phyloP scores from a whole-genome alignment of 1,284 basidiomycete genomes.

The Pascua sp. region DNA sequence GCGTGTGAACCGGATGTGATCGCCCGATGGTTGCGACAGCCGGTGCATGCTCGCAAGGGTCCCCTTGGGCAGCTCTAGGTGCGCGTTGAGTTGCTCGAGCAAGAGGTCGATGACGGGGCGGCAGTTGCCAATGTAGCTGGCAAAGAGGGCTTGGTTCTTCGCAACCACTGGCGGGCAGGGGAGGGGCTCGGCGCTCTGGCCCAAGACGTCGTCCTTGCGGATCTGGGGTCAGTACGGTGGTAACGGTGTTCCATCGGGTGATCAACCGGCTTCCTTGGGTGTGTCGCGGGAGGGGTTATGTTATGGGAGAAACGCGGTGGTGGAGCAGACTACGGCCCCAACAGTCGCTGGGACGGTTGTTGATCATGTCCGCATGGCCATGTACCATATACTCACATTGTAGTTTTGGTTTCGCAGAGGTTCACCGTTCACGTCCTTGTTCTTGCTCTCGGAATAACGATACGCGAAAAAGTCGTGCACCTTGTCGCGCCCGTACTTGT shows the following conservation, averaged over 20 bases:
- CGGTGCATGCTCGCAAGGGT: constrained; percentile 55
- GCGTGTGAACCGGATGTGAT: constrained; percentile 61
- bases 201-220: constrained; percentile 29
- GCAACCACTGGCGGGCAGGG: constrained; percentile 19
- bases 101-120: constrained; percentile 56
- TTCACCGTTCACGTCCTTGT: constrained; percentile 11
- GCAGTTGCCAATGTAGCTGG: constrained; percentile 21
- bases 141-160: constrained; percentile 15
- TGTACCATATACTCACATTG: constrained; percentile 17
- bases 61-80: constrained; percentile 58
- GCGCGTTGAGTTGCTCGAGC: constrained; percentile 58
- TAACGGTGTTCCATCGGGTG: too few species aligned
- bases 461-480: constrained; percentile 27
- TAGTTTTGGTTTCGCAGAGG: constrained; percentile 21
- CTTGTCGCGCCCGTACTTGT: constrained; percentile 20
- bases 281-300: too few species aligned
- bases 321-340: neutral
- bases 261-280: too few species aligned
- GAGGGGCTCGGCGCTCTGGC: constrained; percentile 12
- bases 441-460: constrained; percentile 15
- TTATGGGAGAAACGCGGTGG: too few species aligned
- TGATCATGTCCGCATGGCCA: neutral
- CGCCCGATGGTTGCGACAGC: constrained; percentile 55
- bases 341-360: neutral
- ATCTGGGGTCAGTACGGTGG: constrained; percentile 13